Base-by-base conservation (phyloP, 2,329 filamentous ascomycete genomes). In the Neonectria hederae region DNA sequence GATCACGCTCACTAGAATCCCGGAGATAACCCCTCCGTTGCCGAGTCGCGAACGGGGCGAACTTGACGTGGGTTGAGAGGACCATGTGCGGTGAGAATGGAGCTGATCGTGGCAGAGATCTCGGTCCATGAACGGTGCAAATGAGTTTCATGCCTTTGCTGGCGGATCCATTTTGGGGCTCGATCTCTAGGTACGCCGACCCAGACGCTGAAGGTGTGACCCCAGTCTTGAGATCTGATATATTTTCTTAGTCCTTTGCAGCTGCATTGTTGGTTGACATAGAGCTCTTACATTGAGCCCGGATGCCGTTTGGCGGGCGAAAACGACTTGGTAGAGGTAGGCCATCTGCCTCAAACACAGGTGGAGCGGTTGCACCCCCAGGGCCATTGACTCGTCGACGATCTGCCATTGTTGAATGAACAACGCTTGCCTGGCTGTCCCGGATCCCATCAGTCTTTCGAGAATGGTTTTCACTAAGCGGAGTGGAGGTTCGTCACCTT, bases 21-120 rank as follows among this genome's bases (percentile, higher is more conserved):
- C 94, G 89, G 22, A 97, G 83, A 76, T 97, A 97, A 13, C 94
- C 93, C 76, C 92, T 88, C 63, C 96, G 87, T 72, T 91, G 87
- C 62, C 91, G 87, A 6, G 93, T 93, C 2, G 96, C 95, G 76
- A 99, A 99, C 0, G 96, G 94, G 0, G 96, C 94, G 77, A 97
- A 98, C 81, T 98, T 99, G 76, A 99, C 91, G 72, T 97, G 93
- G 3, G 95, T 97, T 14, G 92, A 93, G 55, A 99, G 87, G 48
- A 97, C 90, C 68, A 98, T 89, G 73, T 97, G 94, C 10, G 96
- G 93, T 56, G 93, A 96, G 81, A 97, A 99, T 1, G 93, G 91
- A 28, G 93, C 93, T 60, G 92, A 97, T 76, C 94, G 89, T 32
- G 95, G 94, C 45, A 99, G 86, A 24, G 96, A 94, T 70, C 94